Conservation (phyloP, 1,284 basidiomycete species). For the Omphalotus olearius region DNA sequence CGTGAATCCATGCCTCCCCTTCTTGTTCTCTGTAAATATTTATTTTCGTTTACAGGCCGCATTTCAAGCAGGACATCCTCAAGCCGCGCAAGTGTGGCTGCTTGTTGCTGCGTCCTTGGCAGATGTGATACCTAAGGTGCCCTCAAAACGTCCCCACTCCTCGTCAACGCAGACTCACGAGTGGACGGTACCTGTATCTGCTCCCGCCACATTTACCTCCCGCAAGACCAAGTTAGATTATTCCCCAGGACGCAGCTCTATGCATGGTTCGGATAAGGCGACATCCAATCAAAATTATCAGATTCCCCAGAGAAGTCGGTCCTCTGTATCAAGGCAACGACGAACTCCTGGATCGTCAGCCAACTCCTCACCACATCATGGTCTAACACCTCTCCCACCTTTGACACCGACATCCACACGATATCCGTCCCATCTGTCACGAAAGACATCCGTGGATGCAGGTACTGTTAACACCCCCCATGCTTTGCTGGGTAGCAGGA, state of each 20-base stretch:
- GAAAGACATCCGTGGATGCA: conserved; percentile 33
- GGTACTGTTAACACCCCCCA: conserved; percentile 11
- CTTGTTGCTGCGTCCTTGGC: conserved; percentile 57
- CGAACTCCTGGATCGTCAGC: conserved; percentile 54
- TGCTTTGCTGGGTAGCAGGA: conserved; percentile 1
- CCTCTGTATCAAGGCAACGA: conserved; percentile 30
- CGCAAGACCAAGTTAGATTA: conserved; percentile 18
- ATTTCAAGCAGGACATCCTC: conserved; percentile 51
- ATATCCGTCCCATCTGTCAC: conserved; percentile 31
- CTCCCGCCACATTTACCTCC: conserved; percentile 33
- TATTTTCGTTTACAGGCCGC: conserved; percentile 45
- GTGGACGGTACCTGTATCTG: conserved; percentile 32
- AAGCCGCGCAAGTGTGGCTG: conserved; percentile 68
- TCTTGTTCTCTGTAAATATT: background rate
- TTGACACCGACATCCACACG: conserved; percentile 27
- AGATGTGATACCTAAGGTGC: conserved; percentile 37
- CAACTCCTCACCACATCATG: conserved; percentile 53
- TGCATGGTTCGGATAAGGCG: conserved; percentile 16
- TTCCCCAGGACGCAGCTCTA: conserved; percentile 28
- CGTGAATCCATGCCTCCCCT: conserved; percentile 28
- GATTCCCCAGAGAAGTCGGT: conserved; percentile 12
- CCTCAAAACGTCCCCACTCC: conserved; percentile 18
- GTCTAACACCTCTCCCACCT: conserved; percentile 37
- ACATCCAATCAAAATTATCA: conserved; percentile 8
- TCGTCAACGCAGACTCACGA: conserved; percentile 17